Percentiles rank a stretch among this genome's conserved stretches.
These are phyloP conservation scores for Phanerochaete carnosa DNA, from an alignment of 768 basidiomycete genomes.

Conservation along the genomic window DNA sequence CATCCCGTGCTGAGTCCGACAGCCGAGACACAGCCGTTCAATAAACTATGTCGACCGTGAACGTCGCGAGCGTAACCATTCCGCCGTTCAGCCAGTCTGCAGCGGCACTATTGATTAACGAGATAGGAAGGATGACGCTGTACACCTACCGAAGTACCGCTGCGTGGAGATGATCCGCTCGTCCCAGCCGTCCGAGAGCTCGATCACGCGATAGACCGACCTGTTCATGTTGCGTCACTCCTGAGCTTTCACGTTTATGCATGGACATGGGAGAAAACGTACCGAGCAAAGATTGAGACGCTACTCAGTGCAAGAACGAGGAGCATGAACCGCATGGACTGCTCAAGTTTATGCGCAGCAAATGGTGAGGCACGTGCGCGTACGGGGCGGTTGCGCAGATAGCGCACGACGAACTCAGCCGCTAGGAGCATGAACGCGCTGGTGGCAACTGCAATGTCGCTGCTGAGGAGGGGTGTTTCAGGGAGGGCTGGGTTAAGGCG, in stretches of 20 bases:
- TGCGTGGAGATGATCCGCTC: slow-evolving; percentile 48
- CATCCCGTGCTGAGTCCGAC: slow-evolving; percentile 14
- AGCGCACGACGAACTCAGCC: slow-evolving; percentile 43
- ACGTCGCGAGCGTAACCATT: slow-evolving; percentile 30
- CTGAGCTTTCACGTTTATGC: not conserved
- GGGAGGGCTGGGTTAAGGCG: slow-evolving; percentile 7
- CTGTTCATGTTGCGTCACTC: slow-evolving; percentile 22
- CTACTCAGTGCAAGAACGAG: slow-evolving; percentile 15
- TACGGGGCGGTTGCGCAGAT: slow-evolving; percentile 4
- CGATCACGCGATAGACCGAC: slow-evolving; percentile 47
- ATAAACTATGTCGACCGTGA: slow-evolving; percentile 30
- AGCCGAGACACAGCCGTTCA: slow-evolving; percentile 1
- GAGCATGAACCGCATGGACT: slow-evolving; percentile 9
- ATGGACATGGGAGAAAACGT: not conserved
- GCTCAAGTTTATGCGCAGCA: not conserved
- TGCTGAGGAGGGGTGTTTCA: not conserved
- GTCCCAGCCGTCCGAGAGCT: slow-evolving; percentile 49
- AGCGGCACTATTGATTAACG: not conserved
- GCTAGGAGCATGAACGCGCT: slow-evolving; percentile 38
- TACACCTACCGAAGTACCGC: slow-evolving; percentile 38
- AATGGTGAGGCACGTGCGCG: not conserved
- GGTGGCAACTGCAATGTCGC: slow-evolving; percentile 26
- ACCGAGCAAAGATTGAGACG: slow-evolving; percentile 22
- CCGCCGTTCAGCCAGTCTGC: slow-evolving; percentile 29
- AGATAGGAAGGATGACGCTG: not conserved